A percentile compares a stretch with the other conserved stretches of the same genome.
phyloP scores from a whole-genome alignment of 2,329 filamentous ascomycete genomes.

The Monosporascus sp. region DNA sequence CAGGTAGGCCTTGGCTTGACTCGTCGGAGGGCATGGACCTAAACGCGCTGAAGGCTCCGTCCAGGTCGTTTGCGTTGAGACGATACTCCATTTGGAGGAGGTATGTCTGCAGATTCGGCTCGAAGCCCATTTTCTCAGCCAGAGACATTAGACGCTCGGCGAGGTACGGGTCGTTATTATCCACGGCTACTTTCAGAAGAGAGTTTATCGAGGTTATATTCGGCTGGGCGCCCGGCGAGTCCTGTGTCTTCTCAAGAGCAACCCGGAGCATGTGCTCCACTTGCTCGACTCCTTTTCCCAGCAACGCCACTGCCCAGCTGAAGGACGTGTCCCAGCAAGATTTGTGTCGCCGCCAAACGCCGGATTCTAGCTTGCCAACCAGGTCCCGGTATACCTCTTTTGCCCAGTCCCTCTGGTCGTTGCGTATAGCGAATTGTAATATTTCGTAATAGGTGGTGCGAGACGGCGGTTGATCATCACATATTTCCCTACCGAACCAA shows the following conservation, averaged over 20 bases:
- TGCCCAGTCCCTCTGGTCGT: constrained; percentile 57
- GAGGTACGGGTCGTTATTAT: constrained; percentile 62
- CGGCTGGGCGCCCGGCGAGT: constrained; percentile 44
- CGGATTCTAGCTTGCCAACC: constrained; percentile 31
- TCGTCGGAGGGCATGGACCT: constrained; percentile 51
- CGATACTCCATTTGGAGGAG: constrained; percentile 72
- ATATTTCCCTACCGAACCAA: constrained; percentile 59
- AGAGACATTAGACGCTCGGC: constrained; percentile 70
- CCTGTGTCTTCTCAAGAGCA: constrained; percentile 48
- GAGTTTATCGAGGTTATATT: constrained; percentile 71
- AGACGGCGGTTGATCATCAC: constrained; percentile 33
- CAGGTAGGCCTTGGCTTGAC: constrained; percentile 51
- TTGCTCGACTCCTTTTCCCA: constrained; percentile 66
- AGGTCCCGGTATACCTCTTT: constrained; percentile 51
- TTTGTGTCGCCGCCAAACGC: constrained; percentile 37
- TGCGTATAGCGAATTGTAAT: constrained; percentile 56
- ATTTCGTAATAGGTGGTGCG: constrained; percentile 45
- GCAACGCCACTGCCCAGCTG: constrained; percentile 66
- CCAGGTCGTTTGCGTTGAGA: constrained; percentile 65
- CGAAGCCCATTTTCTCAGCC: constrained; percentile 57
- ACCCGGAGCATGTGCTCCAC: constrained; percentile 67
- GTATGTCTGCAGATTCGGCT: constrained; percentile 63
- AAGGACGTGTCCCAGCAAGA: constrained; percentile 66
- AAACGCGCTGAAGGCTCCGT: constrained; percentile 63
- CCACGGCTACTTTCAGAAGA: constrained; percentile 67